Evolutionary conservation across 2,329 filamentous ascomycete genomes (phyloP).

Genomic region (Epichloe sylvatica): DNA sequence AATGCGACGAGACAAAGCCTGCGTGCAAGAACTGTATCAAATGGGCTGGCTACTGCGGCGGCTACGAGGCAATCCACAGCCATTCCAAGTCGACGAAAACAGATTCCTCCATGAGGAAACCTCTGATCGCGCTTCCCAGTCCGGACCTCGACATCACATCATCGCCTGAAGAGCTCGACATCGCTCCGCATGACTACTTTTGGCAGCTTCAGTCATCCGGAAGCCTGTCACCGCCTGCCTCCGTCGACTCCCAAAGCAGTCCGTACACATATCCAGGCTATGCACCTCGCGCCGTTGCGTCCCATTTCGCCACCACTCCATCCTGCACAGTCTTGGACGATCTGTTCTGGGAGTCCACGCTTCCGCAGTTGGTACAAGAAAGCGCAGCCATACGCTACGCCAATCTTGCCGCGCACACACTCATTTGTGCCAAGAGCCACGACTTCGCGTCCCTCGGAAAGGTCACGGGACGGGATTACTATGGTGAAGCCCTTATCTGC

Average conservation of each 20-base stretch:
- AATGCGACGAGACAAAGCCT: constrained; percentile 23
- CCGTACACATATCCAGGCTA: not conserved
- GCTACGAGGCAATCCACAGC: constrained; percentile 2
- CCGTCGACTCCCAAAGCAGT: constrained; percentile 3
- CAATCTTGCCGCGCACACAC: constrained; percentile 23
- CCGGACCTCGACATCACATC: constrained; percentile 3
- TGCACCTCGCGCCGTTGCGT: not conserved
- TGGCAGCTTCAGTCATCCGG: constrained; percentile 1
- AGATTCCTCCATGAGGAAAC: not conserved
- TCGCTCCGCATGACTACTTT: not conserved
- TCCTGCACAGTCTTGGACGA: constrained; percentile 15
- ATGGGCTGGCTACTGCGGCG: constrained; percentile 20
- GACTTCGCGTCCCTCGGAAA: constrained; percentile 2
- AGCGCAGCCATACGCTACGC: constrained; percentile 23
- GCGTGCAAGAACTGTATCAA: constrained; percentile 21
- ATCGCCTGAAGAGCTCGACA: constrained; percentile 4
- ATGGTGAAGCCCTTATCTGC: constrained; percentile 19
- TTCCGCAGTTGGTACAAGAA: constrained; percentile 20
- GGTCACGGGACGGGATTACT: constrained; percentile 11
- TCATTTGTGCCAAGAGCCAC: constrained; percentile 15
- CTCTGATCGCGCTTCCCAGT: constrained; percentile 2
- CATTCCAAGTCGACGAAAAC: not conserved
- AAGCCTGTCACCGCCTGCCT: constrained; percentile 3
- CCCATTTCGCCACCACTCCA: not conserved
- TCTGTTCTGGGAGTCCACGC: constrained; percentile 21